These are phyloP conservation scores for Pezicula neosporulosa DNA, from an alignment of 2,329 filamentous ascomycete species.

Conservation along the genomic window DNA sequence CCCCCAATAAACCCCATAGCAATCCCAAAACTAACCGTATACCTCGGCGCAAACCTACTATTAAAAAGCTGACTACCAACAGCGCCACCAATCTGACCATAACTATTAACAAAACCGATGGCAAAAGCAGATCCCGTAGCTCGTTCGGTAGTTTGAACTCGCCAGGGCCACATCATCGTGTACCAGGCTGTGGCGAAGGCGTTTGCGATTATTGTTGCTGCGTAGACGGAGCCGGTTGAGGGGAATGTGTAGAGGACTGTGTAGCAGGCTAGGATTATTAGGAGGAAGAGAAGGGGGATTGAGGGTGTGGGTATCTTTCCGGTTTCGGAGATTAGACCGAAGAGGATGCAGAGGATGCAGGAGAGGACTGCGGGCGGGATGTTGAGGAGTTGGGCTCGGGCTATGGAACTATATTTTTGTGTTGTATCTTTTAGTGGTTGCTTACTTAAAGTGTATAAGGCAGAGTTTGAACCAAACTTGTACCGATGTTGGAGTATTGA, in stretches of 20 bases:
- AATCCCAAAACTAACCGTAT: slow-evolving; percentile 38
- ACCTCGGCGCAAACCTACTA: slow-evolving; percentile 39
- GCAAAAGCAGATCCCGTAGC: slow-evolving; percentile 47
- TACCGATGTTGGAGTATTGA: too few species aligned
- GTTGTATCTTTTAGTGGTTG: too few species aligned
- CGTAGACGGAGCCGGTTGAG: slow-evolving; percentile 41
- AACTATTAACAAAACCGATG: slow-evolving; percentile 47
- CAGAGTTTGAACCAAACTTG: too few species aligned
- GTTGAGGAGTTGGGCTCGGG: slow-evolving; percentile 44
- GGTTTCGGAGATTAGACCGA: slow-evolving; percentile 39
- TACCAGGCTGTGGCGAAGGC: slow-evolving; percentile 39
- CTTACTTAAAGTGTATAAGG: too few species aligned
- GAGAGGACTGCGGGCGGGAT: slow-evolving; percentile 40
- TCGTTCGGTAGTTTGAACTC: slow-evolving; percentile 41
- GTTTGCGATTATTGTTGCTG: slow-evolving; percentile 41
- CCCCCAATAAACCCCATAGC: slow-evolving; percentile 40
- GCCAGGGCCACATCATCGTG: slow-evolving; percentile 50
- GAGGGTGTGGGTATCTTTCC: slow-evolving; percentile 38
- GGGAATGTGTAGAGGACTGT: slow-evolving; percentile 42
- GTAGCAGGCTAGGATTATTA: slow-evolving; percentile 41
- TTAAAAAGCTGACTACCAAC: slow-evolving; percentile 44
- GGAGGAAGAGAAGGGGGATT: slow-evolving; percentile 38
- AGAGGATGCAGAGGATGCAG: slow-evolving; percentile 37
- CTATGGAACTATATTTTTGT: slow-evolving; percentile 29
- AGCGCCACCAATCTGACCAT: slow-evolving; percentile 45